A percentile compares a stretch with the other conserved stretches of the same genome.
Evolutionary conservation across 306 rosid genomes (phyloP).

Genomic region (Mimosa bimucronata): DNA sequence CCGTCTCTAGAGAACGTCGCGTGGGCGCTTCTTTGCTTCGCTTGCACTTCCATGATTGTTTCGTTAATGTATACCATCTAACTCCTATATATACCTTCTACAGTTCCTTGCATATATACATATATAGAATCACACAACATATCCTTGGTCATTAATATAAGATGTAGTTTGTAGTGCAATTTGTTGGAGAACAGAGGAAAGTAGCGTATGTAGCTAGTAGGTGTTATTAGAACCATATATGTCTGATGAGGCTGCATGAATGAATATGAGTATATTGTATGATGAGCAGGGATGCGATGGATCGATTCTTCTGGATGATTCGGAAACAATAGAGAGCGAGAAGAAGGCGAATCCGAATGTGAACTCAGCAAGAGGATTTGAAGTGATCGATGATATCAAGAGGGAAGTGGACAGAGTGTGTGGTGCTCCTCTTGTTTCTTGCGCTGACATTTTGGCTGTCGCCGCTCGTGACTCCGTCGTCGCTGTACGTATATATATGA

Average conservation of each 20-base stretch:
- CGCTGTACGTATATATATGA: slow-evolving; percentile 38
- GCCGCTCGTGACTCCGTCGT: slow-evolving; percentile 52
- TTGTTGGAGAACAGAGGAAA: too few species aligned
- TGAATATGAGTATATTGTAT: neutral
- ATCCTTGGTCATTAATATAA: too few species aligned
- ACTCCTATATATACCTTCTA: neutral
- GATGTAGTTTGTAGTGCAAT: too few species aligned
- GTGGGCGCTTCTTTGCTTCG: slow-evolving; percentile 56
- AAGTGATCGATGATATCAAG: slow-evolving; percentile 53
- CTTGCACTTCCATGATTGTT: slow-evolving; percentile 58
- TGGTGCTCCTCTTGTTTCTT: slow-evolving; percentile 48
- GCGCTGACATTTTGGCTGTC: slow-evolving; percentile 53
- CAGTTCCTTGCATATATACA: neutral
- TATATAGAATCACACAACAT: neutral
- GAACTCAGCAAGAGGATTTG: slow-evolving; percentile 42
- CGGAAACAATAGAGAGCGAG: slow-evolving; percentile 47
- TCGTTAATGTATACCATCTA: slow-evolving; percentile 40
- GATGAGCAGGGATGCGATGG: slow-evolving; percentile 53
- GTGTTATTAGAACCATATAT: too few species aligned
- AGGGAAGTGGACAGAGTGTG: slow-evolving; percentile 43
- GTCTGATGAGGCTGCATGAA: too few species aligned
- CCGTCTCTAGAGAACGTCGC: slow-evolving; percentile 41
- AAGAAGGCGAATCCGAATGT: slow-evolving; percentile 26
- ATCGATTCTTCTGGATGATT: slow-evolving; percentile 47
- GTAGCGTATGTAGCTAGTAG: too few species aligned